These are phyloP conservation scores for Dictyostelium purpureum DNA, from an alignment of 78 protist species.

Conservation along the genomic window DNA sequence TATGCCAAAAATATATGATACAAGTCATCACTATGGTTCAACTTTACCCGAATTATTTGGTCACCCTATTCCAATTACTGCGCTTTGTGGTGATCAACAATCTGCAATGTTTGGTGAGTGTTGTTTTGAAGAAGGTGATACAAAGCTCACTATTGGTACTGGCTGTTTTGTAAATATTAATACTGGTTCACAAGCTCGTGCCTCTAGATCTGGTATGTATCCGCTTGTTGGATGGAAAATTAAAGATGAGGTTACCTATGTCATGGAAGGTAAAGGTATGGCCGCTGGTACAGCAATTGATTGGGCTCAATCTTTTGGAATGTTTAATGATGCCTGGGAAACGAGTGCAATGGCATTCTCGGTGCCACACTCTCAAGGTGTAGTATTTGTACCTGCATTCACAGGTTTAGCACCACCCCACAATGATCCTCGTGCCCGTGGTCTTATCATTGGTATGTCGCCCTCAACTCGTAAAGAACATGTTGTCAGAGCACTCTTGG, in stretches of 20 bases:
- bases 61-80: slow-evolving; percentile 40
- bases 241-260: slow-evolving; percentile 1
- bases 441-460: slow-evolving; percentile 74
- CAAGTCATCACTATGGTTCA: slow-evolving; percentile 50
- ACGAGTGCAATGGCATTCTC: slow-evolving; percentile 33
- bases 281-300: slow-evolving; percentile 73
- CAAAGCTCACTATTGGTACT: slow-evolving; percentile 77
- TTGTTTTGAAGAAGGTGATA: slow-evolving; percentile 71
- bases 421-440: slow-evolving; percentile 70
- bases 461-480: slow-evolving; percentile 62
- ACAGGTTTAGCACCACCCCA: slow-evolving; percentile 80
- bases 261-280: slow-evolving; percentile 79
- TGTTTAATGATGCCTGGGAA: slow-evolving; percentile 65
- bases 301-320: slow-evolving; percentile 53
- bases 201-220: slow-evolving; percentile 63
- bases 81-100: slow-evolving; percentile 75
- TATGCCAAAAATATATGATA: slow-evolving; percentile 71
- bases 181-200: slow-evolving; percentile 52
- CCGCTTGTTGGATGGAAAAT: slow-evolving; percentile 82
- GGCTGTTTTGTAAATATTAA: slow-evolving; percentile 79
- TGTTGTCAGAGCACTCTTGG: slow-evolving; percentile 74
- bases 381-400: slow-evolving; percentile 70
- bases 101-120: slow-evolving; percentile 83
- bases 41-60: slow-evolving; percentile 37
- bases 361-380: slow-evolving; percentile 75